Base-by-base conservation (phyloP, 495 filamentous ascomycete species). In the Xylaria telfairii region DNA sequence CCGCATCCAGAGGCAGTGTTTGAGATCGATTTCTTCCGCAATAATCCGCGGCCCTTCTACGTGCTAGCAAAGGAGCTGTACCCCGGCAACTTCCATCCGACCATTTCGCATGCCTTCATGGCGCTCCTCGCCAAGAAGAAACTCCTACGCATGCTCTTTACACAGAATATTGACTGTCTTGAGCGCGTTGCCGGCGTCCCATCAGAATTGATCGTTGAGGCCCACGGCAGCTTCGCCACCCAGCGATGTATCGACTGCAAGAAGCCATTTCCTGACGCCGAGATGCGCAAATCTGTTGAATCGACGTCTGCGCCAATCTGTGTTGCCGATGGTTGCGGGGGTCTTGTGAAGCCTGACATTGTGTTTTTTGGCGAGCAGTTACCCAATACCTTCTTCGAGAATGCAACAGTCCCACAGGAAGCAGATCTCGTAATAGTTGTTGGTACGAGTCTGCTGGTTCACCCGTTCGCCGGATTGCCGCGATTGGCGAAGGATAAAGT, bases 91-190 rank as follows among this genome's bases (percentile, higher is more conserved):
- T 97, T 92, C 83, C 86, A 89, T 66, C 96, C 96, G 3, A 98
- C 74, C 17, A 42, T 77, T 10, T 77, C 78, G 4, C 93, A 97
- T 78, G 86, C 85, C 4, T 97, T 97, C 75, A 89, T 98, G 69
- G 87, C 88, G 12, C 74, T 79, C 39, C 88, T 97, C 17, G 86
- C 93, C 41, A 83, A 92, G 56, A 96, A 95, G 81, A 88, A 89
- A 6, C 82, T 94, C 39, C 83, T 99, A 17, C 81, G 92, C 73
- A 95, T 93, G 82, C 86, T 94, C 49, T 99, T 97, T 81, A 97
- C 96, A 6, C 96, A 99, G 79, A 99, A 99, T 78, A 97, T 99
- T 75, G 96, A 99, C 82, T 94, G 92, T 75, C 86, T 99, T 28
- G 96, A 99, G 81, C 89, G 95, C 41, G 86, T 89, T 73, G 96